phyloP scores from a whole-genome alignment of 2,329 filamentous ascomycete species.

The Trichoderma atrobrunneum region DNA sequence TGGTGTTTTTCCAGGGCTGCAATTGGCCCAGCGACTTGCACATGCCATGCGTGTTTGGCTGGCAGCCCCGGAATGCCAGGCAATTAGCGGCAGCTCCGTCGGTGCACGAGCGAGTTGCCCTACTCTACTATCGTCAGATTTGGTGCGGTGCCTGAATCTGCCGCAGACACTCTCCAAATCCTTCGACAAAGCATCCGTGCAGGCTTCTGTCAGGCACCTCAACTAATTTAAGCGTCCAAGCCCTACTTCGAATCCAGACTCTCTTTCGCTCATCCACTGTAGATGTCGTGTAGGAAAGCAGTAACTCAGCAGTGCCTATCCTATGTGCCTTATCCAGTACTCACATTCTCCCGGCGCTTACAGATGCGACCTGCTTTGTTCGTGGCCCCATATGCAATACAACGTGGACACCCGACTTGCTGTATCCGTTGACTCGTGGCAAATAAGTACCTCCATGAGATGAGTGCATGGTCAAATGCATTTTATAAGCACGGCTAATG shows the following conservation, averaged over 20 bases:
- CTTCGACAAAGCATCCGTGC: neutral
- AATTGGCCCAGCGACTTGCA: constrained; percentile 5
- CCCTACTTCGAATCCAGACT: neutral
- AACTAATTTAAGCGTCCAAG: neutral
- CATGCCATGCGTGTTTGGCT: constrained; percentile 12
- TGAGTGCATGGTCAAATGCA: neutral
- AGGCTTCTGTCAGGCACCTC: neutral
- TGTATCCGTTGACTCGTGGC: neutral
- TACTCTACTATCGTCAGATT: neutral
- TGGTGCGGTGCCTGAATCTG: neutral
- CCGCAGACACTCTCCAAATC: neutral
- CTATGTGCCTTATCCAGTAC: neutral
- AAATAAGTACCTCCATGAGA: neutral
- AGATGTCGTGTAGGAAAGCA: neutral
- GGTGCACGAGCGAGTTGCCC: neutral
- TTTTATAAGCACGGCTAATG: neutral
- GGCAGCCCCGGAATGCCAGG: neutral
- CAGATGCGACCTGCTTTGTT: neutral
- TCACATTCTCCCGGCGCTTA: neutral
- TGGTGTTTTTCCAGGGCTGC: neutral
- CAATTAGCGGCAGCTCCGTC: neutral
- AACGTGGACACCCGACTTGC: constrained; percentile 7
- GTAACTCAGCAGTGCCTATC: neutral
- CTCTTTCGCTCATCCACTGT: neutral
- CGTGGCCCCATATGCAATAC: constrained; percentile 3